These are phyloP conservation scores for Anisodus tanguticus DNA, from an alignment of 257 asterid species.

Conservation along the genomic window DNA sequence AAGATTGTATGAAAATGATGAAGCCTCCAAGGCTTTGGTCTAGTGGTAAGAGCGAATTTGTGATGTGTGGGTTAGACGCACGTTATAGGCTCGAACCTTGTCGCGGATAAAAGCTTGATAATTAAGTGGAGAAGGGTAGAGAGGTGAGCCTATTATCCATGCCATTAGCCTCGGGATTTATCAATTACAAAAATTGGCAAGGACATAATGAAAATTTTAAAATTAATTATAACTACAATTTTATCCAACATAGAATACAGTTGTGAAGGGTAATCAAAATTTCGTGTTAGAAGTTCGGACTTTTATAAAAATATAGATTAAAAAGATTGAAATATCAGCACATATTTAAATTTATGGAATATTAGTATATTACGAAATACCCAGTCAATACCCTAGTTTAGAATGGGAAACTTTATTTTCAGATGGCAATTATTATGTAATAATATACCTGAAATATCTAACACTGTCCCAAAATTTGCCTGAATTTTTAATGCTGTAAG, in stretches of 20 bases:
- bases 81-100: background rate
- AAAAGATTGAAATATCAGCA: background rate
- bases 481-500: background rate
- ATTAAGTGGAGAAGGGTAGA: background rate
- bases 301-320: no score
- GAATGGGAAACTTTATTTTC: background rate
- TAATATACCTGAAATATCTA: background rate
- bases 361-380: background rate
- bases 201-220: no score
- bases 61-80: background rate
- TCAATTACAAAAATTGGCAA: no score
- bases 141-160: background rate
- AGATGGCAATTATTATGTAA: background rate
- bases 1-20: no score
- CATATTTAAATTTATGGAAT: no score
- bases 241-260: background rate
- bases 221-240: no score
- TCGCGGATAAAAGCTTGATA: background rate
- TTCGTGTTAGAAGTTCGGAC: background rate
- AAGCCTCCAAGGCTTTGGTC: background rate
- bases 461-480: background rate
- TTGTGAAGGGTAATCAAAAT: no score
- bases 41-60: background rate
- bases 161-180: no score
- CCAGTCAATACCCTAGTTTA: background rate